Evolutionary conservation across 306 rosid species (phyloP), one percentile per base, ranked within the genome.

Genomic region (Casuarina equisetifolia): DNA sequence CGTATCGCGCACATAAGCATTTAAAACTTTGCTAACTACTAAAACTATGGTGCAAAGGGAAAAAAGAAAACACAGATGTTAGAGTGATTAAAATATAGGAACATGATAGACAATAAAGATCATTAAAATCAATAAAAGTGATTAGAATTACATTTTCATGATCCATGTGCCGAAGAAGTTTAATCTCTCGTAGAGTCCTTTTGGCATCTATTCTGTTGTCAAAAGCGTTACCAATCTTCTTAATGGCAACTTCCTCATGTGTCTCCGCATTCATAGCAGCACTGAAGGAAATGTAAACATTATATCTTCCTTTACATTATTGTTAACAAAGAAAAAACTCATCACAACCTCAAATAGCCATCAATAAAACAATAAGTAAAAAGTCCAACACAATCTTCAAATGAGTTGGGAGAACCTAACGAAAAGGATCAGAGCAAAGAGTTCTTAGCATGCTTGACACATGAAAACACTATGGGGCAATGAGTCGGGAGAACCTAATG

Each of bases 151-250:
- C 98, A 90, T 94, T 94, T 82, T 89, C 96, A 85, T 92, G 98
- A 80, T 86, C 92, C 98, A 94, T 86, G 89, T 94, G 97, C 70
- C 75, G 90, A 54, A 92, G 98, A 83, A 94, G 96, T 90, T 94
- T 94, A 72, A 94, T 94, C 86, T 94, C 98, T 52, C 97, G 96
- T 62, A 94, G 82, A 70, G 93, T 94, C 88, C 98, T 89, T 82
- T 92, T 94, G 82, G 97, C 97, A 76, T 94, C 96, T 50, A 94
- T 94, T 84, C 90, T 92, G 86, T 92, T 92, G 91, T 94, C 98
- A 84, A 94, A 94, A 81, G 98, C 97, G 83, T 94, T 94, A 54
- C 98, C 98, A 83, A 94, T 76, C 94, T 94, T 94, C 98, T 94
- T 94, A 82, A 94, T 92, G 54, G 98, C 98, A 88, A 94, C 97